A percentile compares a stretch with the other conserved stretches of the same genome.
Conservation (phyloP, 192 early-diverging fungal species). For the Entophlyctis luteolus region DNA sequence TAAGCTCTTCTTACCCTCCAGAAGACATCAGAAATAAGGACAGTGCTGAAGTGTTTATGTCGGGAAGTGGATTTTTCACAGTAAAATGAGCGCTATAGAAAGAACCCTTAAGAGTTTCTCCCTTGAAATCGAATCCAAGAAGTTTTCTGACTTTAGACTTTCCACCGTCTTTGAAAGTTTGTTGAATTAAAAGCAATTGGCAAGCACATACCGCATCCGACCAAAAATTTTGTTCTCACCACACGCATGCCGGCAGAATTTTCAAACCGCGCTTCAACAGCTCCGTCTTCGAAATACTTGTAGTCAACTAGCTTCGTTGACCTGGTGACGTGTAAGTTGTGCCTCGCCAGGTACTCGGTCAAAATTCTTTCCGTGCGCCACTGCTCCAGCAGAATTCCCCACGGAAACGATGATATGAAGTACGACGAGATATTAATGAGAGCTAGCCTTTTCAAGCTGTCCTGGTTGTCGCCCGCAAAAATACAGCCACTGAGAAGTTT, state of each 20-base stretch:
- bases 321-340: not conserved
- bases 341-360: not conserved
- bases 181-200: not conserved
- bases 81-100: conserved; percentile 5
- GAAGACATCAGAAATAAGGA: not conserved
- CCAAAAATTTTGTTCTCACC: not conserved
- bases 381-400: not conserved
- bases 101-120: not conserved
- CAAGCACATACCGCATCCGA: not conserved
- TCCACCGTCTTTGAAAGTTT: not conserved
- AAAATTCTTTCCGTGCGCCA: not conserved
- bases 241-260: not conserved
- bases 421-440: not conserved
- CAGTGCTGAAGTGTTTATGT: not conserved
- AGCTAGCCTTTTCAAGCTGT: not conserved
- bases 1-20: too few relatives aligned
- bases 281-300: not conserved
- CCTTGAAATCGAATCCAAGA: not conserved
- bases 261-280: not conserved
- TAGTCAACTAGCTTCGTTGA: not conserved
- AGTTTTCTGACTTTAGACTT: conserved; percentile 4
- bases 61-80: not conserved
- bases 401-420: not conserved
- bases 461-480: not conserved
- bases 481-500: not conserved